Evolutionary conservation across 108 stramenopile genomes (phyloP).

Genomic region (Parietichytrium sp.): DNA sequence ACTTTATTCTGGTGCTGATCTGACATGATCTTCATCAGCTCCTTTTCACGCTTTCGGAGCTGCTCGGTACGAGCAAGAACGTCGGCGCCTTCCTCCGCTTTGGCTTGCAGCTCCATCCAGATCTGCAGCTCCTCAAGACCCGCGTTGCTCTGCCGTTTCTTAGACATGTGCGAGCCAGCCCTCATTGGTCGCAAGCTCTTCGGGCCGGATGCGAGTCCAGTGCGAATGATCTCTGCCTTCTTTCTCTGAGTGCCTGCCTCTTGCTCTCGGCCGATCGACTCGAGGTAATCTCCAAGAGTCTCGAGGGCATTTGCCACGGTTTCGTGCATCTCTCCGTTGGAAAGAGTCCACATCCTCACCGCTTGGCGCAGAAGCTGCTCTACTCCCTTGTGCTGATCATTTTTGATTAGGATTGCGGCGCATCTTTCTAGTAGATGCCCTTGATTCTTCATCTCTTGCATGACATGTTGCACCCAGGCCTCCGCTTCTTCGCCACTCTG

Average conservation of each 20-base stretch:
- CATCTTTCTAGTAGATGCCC: not conserved
- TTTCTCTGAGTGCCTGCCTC: not conserved
- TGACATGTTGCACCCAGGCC: slow-evolving; percentile 14
- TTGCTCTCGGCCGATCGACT: not conserved
- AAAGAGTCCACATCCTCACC: slow-evolving; percentile 1
- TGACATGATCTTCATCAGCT: slow-evolving; percentile 29
- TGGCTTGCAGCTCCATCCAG: slow-evolving; percentile 3
- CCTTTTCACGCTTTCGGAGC: not conserved
- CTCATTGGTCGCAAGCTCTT: too few relatives aligned
- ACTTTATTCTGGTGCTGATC: not conserved
- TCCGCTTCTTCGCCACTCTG: slow-evolving; percentile 29
- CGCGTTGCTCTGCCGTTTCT: not conserved
- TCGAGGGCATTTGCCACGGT: slow-evolving; percentile 13
- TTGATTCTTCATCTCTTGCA: slow-evolving; percentile 32
- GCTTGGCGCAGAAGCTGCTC: slow-evolving; percentile 15
- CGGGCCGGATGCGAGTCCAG: too few relatives aligned
- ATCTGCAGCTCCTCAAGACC: slow-evolving; percentile 4
- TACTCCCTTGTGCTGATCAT: not conserved
- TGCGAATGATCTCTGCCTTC: not conserved
- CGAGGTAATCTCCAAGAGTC: not conserved
- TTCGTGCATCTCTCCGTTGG: not conserved
- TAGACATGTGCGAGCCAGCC: not conserved
- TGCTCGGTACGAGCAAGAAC: not conserved
- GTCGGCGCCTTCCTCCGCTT: slow-evolving; percentile 18
- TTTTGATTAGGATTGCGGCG: not conserved